These are phyloP conservation scores for Eugenia klotzschiana DNA, from an alignment of 441 rosid genomes.

Conservation along the genomic window DNA sequence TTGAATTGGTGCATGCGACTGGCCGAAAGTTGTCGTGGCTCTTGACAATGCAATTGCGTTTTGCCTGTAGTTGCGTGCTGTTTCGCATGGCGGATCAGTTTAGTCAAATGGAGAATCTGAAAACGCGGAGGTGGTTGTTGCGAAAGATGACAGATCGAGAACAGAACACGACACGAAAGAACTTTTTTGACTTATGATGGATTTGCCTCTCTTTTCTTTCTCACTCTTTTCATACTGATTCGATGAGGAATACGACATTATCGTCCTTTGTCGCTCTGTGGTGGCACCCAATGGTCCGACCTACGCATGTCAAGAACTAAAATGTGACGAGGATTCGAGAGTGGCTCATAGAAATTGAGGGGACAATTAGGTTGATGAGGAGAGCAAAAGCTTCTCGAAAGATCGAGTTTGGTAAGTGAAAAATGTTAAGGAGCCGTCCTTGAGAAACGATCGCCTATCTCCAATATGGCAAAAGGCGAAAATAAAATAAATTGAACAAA, in stretches of 20 bases:
- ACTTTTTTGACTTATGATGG: background rate
- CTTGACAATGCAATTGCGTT: background rate
- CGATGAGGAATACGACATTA: background rate
- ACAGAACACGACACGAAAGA: background rate
- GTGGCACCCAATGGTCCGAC: background rate
- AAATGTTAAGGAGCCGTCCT: too few species aligned
- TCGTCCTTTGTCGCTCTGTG: background rate
- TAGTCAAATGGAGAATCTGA: background rate
- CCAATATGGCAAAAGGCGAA: too few species aligned
- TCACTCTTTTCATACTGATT: background rate
- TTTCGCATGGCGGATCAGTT: background rate
- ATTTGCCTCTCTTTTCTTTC: background rate
- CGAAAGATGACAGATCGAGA: background rate
- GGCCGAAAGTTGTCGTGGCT: background rate
- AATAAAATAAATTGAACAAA: too few species aligned
- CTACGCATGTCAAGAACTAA: background rate
- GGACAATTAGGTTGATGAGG: background rate
- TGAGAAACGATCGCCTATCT: too few species aligned
- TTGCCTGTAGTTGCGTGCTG: background rate
- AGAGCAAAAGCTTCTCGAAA: background rate
- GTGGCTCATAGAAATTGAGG: background rate
- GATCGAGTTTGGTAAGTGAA: background rate
- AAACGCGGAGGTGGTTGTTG: background rate
- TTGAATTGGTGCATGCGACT: too few species aligned
- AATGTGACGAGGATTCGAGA: background rate